phyloP scores from a whole-genome alignment of 108 stramenopile species.

The Parmales sp. region DNA sequence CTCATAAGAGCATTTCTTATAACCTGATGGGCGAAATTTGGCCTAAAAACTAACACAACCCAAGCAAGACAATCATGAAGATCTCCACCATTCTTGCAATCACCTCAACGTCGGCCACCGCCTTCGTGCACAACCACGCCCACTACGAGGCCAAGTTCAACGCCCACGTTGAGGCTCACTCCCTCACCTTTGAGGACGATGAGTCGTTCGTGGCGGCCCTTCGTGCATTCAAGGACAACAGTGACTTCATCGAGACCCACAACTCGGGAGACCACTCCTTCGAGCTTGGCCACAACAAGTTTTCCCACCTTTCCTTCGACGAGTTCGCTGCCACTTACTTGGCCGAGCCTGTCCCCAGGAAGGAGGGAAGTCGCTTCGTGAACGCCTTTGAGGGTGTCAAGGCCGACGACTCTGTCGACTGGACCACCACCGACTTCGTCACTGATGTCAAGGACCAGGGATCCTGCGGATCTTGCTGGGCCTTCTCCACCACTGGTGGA shows the following conservation, averaged over 20 bases:
- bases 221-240: neutral
- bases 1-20: too few relatives aligned
- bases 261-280: slow-evolving; percentile 48
- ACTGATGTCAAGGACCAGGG: slow-evolving; percentile 88
- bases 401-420: slow-evolving; percentile 40
- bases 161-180: neutral
- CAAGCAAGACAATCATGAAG: too few relatives aligned
- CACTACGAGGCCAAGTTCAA: too few relatives aligned
- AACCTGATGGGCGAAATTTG: too few relatives aligned
- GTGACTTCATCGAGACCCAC: slow-evolving; percentile 63
- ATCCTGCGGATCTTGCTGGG: slow-evolving; percentile 83
- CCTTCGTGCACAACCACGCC: too few relatives aligned
- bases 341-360: slow-evolving; percentile 26
- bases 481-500: slow-evolving; percentile 85
- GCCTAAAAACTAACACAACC: too few relatives aligned
- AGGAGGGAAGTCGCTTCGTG: neutral
- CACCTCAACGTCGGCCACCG: too few relatives aligned
- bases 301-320: slow-evolving; percentile 69
- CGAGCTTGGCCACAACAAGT: slow-evolving; percentile 80
- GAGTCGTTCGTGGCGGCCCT: neutral
- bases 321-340: slow-evolving; percentile 64
- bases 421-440: slow-evolving; percentile 66
- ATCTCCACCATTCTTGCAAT: too few relatives aligned
- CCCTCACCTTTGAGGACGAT: neutral
- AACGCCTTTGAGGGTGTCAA: neutral